A percentile compares a stretch with the other conserved stretches of the same genome.
These are phyloP conservation scores for Cylindrotheca fusiformis DNA, from an alignment of 108 stramenopile genomes.

Conservation along the genomic window DNA sequence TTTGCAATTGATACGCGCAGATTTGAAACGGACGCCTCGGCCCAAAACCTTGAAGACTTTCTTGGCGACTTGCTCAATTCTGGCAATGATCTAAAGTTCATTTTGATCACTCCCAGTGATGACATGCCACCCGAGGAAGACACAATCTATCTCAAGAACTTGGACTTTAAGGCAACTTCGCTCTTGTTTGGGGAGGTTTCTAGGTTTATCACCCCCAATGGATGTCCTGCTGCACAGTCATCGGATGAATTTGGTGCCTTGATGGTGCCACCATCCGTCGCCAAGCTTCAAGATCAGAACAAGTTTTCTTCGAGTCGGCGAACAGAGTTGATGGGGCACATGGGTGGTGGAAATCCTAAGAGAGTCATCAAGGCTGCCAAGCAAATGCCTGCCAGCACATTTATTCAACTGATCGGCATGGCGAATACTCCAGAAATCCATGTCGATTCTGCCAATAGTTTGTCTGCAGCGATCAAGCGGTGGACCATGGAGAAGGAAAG, in stretches of 20 bases:
- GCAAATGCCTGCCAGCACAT: constrained; percentile 27
- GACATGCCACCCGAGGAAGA: constrained; percentile 9
- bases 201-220: constrained; percentile 35
- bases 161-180: constrained; percentile 33
- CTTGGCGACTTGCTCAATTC: constrained; percentile 20
- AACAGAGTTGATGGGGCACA: constrained; percentile 13
- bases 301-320: constrained; percentile 21
- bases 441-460: constrained; percentile 20
- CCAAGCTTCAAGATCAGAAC: constrained; percentile 15
- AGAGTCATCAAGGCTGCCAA: constrained; percentile 22
- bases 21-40: constrained; percentile 14
- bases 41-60: constrained; percentile 29
- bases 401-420: constrained; percentile 30
- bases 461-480: constrained; percentile 10
- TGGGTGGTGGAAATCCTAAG: constrained; percentile 32
- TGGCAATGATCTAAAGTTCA: constrained; percentile 23
- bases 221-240: constrained; percentile 41
- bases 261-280: constrained; percentile 37
- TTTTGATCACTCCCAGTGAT: constrained; percentile 18
- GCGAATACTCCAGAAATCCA: constrained; percentile 36
- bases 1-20: constrained; percentile 27
- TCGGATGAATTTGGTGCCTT: constrained; percentile 36
- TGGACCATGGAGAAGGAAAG: constrained; percentile 11
- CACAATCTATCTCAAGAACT: constrained; percentile 14
- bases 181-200: constrained; percentile 33